Evolutionary conservation across 331 rosid species (phyloP), one percentile per base, ranked within the genome.

Genomic region (Cydonia oblonga): DNA sequence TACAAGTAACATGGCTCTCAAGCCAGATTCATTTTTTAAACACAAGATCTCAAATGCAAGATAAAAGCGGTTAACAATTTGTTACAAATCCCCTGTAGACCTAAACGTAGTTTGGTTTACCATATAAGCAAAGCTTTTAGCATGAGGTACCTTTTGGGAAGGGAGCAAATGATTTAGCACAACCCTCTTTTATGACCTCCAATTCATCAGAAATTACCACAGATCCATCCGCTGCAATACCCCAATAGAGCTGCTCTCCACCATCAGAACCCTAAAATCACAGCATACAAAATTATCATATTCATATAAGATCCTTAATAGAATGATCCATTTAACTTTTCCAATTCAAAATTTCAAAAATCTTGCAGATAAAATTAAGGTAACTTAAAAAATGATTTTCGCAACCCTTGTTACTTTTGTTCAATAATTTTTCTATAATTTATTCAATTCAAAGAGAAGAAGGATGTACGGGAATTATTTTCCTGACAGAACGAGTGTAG

Each of bases 91-190:
- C 52, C 52, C 0, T 15, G n/a, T 5, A 14, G 52, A 44, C 19
- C 2, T 5, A 16, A 8, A 52, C 24, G 4, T 13, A 13, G 28
- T 58, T 35, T 35, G 42, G 42, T 35, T 35, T 35, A 35, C 42
- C 1, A 5, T 59, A 59, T 25, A 46, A 59, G 20, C 33, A 59
- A 24, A 25, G 19, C 29, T 24, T 9, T 25, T 25, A 24, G 14
- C 42, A 9, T 4, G 33, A 30, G 15, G 12, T 18, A 89, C 98
- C 98, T 66, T 86, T 71, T 40, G 98, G 98, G 72, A 95, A 95
- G 54, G 98, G 98, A 62, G 98, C 98, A 88, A 81, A 95, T n/a
- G 98, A 95, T 78, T 95, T 95, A 57, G 98, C 97, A 84, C 98
- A 95, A 3, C 98, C 96, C 38, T 86, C 97, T 85, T 91, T 89